Percentiles rank a stretch among this genome's conserved stretches.
Conservation (phyloP, 2,329 filamentous ascomycete genomes). For the Acrocalymma vagum region DNA sequence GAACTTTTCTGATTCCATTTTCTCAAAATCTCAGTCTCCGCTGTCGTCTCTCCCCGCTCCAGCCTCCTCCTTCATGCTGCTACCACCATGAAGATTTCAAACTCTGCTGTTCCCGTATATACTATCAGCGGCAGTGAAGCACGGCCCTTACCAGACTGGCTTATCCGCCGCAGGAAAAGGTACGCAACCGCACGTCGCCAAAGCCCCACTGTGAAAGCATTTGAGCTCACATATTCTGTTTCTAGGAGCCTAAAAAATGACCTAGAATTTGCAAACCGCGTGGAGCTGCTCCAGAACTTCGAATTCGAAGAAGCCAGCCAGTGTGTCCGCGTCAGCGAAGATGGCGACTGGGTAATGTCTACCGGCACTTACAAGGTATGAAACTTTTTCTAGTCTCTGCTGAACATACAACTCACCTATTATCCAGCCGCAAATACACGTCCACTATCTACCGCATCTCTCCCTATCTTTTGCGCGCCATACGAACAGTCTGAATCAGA, state of each 20-base stretch:
- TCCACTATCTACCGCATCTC: slow-evolving; percentile 92
- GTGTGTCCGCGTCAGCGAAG: slow-evolving; percentile 89
- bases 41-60: no score
- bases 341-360: slow-evolving; percentile 81
- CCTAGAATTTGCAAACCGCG: slow-evolving; percentile 88
- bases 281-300: slow-evolving; percentile 96
- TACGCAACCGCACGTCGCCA: slow-evolving; percentile 48
- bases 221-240: slow-evolving; percentile 10
- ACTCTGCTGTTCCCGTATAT: slow-evolving; percentile 87
- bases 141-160: slow-evolving; percentile 92
- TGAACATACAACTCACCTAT: slow-evolving; percentile 46
- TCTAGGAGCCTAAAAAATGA: slow-evolving; percentile 85
- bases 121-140: slow-evolving; percentile 92
- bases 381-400: slow-evolving; percentile 2
- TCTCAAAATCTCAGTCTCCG: no score
- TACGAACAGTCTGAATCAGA: slow-evolving; percentile 89
- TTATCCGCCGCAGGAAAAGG: slow-evolving; percentile 82
- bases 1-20: slow-evolving; percentile 16
- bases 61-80: slow-evolving; percentile 8
- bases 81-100: slow-evolving; percentile 77
- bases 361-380: slow-evolving; percentile 34
- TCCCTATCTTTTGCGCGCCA: slow-evolving; percentile 94
- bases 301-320: slow-evolving; percentile 95
- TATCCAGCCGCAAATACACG: slow-evolving; percentile 86
- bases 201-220: not conserved